phyloP scores from a whole-genome alignment of 345 rosid species.

The Diplotaxis tenuifolia region DNA sequence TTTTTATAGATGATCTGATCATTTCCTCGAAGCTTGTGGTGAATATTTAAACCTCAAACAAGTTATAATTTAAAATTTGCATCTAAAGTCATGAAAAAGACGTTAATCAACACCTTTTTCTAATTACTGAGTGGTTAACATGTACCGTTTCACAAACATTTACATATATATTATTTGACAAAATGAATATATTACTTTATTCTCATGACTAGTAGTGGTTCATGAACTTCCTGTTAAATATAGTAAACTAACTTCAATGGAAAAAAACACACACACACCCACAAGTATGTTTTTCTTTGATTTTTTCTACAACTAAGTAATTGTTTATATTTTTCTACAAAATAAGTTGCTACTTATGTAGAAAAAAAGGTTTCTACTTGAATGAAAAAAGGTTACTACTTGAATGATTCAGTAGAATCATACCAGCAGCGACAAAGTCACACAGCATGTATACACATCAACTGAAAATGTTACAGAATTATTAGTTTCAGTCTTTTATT shows the following conservation, averaged over 20 bases:
- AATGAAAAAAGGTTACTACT: not conserved
- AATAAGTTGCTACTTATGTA: not conserved
- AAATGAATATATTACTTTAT: not conserved
- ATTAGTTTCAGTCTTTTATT: not conserved
- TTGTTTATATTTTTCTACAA: not conserved
- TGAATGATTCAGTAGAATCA: not conserved
- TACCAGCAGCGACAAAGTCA: not conserved
- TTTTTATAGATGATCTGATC: not conserved
- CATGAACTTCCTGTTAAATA: not conserved
- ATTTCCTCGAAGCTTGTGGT: not conserved
- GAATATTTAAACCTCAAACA: not conserved
- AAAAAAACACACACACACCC: not conserved
- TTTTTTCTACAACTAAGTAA: not conserved
- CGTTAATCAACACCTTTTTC: no score
- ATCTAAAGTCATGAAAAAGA: not conserved
- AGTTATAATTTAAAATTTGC: not conserved
- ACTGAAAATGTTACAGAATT: not conserved
- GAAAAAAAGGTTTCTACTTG: not conserved
- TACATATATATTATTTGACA: no score
- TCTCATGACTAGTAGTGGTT: constrained; percentile 4
- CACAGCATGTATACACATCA: not conserved
- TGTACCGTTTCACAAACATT: not conserved
- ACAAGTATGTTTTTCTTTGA: not conserved
- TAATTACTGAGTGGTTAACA: not conserved
- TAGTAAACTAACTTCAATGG: not conserved